These are phyloP conservation scores for Colletotrichum salicis DNA, from an alignment of 2,329 filamentous ascomycete species.

Conservation along the genomic window DNA sequence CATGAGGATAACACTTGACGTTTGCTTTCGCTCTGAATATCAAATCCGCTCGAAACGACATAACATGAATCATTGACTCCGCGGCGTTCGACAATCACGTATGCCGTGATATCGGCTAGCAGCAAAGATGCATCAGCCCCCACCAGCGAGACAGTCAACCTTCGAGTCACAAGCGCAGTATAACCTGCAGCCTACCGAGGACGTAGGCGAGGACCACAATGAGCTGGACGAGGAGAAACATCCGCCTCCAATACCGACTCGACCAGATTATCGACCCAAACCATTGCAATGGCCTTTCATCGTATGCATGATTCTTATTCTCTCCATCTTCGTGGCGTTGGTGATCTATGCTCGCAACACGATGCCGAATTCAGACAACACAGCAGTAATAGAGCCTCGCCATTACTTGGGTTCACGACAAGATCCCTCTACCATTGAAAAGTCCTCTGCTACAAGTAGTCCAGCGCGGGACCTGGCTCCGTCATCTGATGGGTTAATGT, in stretches of 20 bases:
- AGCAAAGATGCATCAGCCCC: constrained; percentile 21
- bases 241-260: background rate
- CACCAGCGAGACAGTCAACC: constrained; percentile 33
- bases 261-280: constrained; percentile 46
- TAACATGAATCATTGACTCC: background rate
- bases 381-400: constrained; percentile 38
- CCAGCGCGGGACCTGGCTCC: too few relatives aligned
- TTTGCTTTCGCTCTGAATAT: background rate
- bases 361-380: constrained; percentile 46
- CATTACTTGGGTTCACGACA: background rate
- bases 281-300: constrained; percentile 48
- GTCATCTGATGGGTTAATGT: too few relatives aligned
- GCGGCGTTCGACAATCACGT: background rate
- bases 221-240: constrained; percentile 16
- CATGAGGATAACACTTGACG: too few relatives aligned
- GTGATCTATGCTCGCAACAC: constrained; percentile 42
- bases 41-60: background rate
- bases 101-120: background rate
- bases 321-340: constrained; percentile 42
- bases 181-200: constrained; percentile 44
- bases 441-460: background rate
- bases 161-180: constrained; percentile 46
- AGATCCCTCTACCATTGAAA: background rate
- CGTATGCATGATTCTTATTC: constrained; percentile 38
- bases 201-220: constrained; percentile 38